phyloP scores from a whole-genome alignment of 257 asterid species.

The Solanum piurae region DNA sequence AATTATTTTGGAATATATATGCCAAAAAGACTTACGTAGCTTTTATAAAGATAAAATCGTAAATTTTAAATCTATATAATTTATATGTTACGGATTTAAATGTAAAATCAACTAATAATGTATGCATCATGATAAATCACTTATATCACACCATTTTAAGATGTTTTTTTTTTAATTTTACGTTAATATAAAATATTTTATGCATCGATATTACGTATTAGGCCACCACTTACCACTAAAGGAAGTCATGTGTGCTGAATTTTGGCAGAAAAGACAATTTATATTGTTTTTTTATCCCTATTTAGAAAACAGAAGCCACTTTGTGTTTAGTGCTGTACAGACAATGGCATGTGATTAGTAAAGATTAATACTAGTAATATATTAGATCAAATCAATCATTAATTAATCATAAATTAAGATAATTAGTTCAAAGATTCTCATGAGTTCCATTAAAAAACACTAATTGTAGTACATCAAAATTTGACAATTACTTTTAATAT shows the following conservation, averaged over 20 bases:
- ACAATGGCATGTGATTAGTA: neutral
- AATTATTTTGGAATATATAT: neutral
- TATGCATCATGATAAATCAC: neutral
- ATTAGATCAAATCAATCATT: neutral
- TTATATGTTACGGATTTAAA: too few relatives aligned
- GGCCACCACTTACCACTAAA: neutral
- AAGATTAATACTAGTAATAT: neutral
- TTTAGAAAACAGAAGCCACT: neutral
- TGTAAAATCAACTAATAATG: too few relatives aligned
- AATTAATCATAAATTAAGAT: neutral
- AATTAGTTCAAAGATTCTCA: neutral
- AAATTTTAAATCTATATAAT: neutral
- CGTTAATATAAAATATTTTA: too few relatives aligned
- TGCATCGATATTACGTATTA: neutral
- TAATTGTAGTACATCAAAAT: neutral
- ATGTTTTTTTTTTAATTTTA: too few relatives aligned
- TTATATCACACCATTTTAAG: too few relatives aligned
- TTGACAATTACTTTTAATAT: neutral
- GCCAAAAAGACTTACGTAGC: neutral
- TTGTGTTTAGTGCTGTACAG: neutral
- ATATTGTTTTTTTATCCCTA: neutral
- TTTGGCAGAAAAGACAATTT: neutral
- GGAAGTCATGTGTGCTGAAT: neutral
- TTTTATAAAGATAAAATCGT: neutral
- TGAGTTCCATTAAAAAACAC: neutral